Base-by-base conservation (phyloP, 495 filamentous ascomycete species). In the Daldinia loculata region DNA sequence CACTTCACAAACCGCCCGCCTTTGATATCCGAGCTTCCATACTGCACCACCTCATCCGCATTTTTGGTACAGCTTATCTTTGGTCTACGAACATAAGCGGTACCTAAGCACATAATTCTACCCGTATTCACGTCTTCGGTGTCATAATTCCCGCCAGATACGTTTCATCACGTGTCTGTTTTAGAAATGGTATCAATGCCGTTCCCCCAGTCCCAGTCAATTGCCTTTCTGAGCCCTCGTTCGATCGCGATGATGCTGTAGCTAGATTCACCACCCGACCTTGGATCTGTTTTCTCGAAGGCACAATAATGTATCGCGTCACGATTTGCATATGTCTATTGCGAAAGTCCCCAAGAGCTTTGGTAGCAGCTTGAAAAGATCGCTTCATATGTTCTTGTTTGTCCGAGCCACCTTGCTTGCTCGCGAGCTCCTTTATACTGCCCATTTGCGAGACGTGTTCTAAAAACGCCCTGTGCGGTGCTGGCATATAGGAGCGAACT, bases 321-420 rank as follows among this genome's bases (percentile, higher is more conserved):
- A 99, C 95, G 70, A 99, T 93, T 77, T 92, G 90, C 74, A 98
- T 89, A 70, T 99, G 95, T 73, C 92, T 94, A 75, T 93, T 92
- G 50, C 95, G 88, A 64, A 99, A 89, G 45, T 85, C 84, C 0
- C 90, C 89, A 39, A 98, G 84, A 84, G 95, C 95, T 27, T 89
- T 87, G 7, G 95, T 87, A 63, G 92, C 94, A n/a, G 87, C 87
- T 67, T 93, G 89, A 72, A 91, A 98, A 3, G 93, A 91, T 56
- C 87, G 81, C 39, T 81, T 83, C 2, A 98, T 80, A 11, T 84
- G 84, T 24, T 80, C 81, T 71, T 94, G 84, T 61, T 83, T 80
- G 0, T 59, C 66, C n/a, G 74, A 66, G 17, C 61, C 65, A 6
- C 75, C 77, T 41, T 88, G 85, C 8, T 79, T 68, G 52, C 89